Evolutionary conservation across 169 alveolate species (phyloP).

Genomic region (Cryptosporidium muris): DNA sequence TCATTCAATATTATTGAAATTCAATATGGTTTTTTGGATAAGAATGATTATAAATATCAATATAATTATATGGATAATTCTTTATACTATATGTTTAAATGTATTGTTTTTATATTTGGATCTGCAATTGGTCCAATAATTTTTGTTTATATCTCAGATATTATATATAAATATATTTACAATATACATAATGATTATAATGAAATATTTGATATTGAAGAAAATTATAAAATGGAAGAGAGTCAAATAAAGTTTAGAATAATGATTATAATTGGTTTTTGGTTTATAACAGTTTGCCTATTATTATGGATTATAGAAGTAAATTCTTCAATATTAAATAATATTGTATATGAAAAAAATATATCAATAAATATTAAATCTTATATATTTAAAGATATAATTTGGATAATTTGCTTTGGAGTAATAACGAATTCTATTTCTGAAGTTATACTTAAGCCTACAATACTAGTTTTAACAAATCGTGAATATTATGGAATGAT

Average conservation of each 20-base stretch:
- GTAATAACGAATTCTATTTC: not conserved
- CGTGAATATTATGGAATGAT: not conserved
- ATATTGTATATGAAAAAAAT: too few species aligned
- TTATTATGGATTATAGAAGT: too few species aligned
- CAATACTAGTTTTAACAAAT: not conserved
- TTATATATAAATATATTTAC: slow-evolving; percentile 5
- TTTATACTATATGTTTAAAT: slow-evolving; percentile 11
- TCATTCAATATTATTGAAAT: slow-evolving; percentile 27
- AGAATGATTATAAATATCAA: not conserved
- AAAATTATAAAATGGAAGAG: too few species aligned
- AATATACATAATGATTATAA: not conserved
- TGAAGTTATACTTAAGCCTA: slow-evolving; percentile 35
- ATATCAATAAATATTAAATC: too few species aligned
- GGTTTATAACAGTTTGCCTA: too few species aligned
- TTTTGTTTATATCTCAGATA: not conserved
- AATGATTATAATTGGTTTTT: too few species aligned
- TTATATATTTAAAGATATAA: too few species aligned
- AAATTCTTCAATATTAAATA: too few species aligned
- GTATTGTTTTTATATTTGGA: slow-evolving; percentile 42
- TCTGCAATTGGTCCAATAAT: slow-evolving; percentile 59
- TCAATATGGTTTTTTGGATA: not conserved
- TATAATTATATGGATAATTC: slow-evolving; percentile 11
- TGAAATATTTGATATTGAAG: not conserved
- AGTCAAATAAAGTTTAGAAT: too few species aligned
- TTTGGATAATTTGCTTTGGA: too few species aligned